These are phyloP conservation scores for Arthrocladium fulminans DNA, from an alignment of 2,329 filamentous ascomycete genomes.

Conservation along the genomic window DNA sequence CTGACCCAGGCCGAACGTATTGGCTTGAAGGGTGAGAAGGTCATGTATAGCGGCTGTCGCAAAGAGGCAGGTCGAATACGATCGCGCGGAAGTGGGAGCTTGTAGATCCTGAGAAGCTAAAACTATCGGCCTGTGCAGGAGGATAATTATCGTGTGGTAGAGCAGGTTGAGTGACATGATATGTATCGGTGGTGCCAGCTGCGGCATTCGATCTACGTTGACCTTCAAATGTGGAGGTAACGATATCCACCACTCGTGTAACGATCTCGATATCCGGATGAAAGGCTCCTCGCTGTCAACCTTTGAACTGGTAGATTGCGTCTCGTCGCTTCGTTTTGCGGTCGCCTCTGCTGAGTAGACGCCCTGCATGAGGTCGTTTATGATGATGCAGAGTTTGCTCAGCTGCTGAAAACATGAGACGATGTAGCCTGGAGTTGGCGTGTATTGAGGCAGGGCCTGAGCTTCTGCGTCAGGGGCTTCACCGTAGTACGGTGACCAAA, in stretches of 20 bases:
- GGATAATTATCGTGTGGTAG: constrained; percentile 44
- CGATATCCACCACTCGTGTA: constrained; percentile 35
- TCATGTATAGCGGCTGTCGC: constrained; percentile 23
- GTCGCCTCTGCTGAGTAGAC: constrained; percentile 38
- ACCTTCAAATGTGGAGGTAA: constrained; percentile 38
- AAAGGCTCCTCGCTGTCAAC: constrained; percentile 17
- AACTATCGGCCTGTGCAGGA: constrained; percentile 47
- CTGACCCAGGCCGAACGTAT: constrained; percentile 23
- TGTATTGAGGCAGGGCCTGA: constrained; percentile 14
- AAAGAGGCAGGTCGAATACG: constrained; percentile 20
- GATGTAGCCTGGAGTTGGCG: constrained; percentile 23
- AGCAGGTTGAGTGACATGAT: constrained; percentile 40
- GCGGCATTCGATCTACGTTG: constrained; percentile 26
- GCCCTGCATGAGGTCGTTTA: constrained; percentile 40
- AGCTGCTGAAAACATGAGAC: constrained; percentile 25
- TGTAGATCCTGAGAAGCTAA: constrained; percentile 15
- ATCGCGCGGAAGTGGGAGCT: constrained; percentile 13
- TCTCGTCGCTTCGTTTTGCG: constrained; percentile 27
- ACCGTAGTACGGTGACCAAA: constrained; percentile 26
- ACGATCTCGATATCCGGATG: constrained; percentile 32
- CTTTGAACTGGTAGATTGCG: constrained; percentile 12
- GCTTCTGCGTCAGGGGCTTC: constrained; percentile 18
- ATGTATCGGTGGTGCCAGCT: constrained; percentile 35
- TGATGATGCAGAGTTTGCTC: constrained; percentile 37
- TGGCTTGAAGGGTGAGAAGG: constrained; percentile 21